phyloP scores from a whole-genome alignment of 2,329 filamentous ascomycete genomes.

The Cordyceps tenuipes region DNA sequence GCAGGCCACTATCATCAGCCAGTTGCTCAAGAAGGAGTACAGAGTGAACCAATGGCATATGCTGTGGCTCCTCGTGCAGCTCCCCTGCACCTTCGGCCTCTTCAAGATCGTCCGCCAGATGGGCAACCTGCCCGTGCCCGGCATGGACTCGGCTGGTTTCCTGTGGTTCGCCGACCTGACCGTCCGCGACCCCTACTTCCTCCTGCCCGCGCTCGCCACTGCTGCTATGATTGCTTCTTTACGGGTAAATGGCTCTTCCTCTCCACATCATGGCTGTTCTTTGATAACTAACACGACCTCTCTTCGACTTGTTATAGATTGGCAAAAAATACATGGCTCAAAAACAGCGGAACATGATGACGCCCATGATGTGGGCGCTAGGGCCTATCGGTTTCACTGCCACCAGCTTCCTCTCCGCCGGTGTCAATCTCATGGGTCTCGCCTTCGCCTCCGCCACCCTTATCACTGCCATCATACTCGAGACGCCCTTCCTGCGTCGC shows the following conservation, averaged over 20 bases:
- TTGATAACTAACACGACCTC: background rate
- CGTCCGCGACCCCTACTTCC: conserved; percentile 64
- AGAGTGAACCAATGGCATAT: conserved; percentile 26
- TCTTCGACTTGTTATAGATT: conserved; percentile 20
- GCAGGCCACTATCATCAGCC: conserved; percentile 26
- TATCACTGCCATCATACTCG: conserved; percentile 30
- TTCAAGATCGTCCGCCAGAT: conserved; percentile 73
- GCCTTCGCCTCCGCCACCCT: conserved; percentile 31
- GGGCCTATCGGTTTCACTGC: conserved; percentile 35
- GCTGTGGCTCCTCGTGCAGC: conserved; percentile 33
- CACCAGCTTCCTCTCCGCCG: conserved; percentile 40
- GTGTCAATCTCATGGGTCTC: conserved; percentile 39
- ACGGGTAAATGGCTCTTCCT: conserved; percentile 26
- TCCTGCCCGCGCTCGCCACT: conserved; percentile 60
- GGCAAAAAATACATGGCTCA: conserved; percentile 20
- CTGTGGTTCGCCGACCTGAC: conserved; percentile 77
- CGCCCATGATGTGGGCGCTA: conserved; percentile 35
- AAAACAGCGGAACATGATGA: conserved; percentile 29
- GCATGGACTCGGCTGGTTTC: conserved; percentile 59
- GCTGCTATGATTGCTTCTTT: conserved; percentile 49
- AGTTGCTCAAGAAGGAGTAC: conserved; percentile 30
- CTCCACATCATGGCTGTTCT: background rate
- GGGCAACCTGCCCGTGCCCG: conserved; percentile 70
- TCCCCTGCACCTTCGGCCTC: conserved; percentile 69
- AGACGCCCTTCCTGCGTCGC: conserved; percentile 30